Conservation (phyloP, 1,139 yeast species). For the Kazachstania sp. region DNA sequence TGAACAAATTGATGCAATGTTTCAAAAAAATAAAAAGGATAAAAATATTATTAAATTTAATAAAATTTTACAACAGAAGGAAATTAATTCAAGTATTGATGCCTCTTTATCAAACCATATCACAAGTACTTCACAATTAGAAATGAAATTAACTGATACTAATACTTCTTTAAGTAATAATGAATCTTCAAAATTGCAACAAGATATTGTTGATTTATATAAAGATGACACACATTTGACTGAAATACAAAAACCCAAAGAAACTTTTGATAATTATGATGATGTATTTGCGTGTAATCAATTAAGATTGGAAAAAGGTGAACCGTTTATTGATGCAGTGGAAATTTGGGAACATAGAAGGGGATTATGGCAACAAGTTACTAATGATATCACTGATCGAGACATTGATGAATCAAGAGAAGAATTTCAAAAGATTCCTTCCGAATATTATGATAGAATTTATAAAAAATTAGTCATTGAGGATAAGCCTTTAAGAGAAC, state of each 20-base stretch:
- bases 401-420: constrained; percentile 11
- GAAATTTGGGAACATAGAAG: constrained; percentile 55
- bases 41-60: background rate
- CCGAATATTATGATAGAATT: constrained; percentile 45
- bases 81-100: constrained; percentile 9
- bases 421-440: constrained; percentile 25
- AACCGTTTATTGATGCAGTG: constrained; percentile 39
- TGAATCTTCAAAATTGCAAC: no score
- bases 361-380: constrained; percentile 39
- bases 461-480: constrained; percentile 52
- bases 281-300: constrained; percentile 27
- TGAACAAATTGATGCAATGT: constrained; percentile 19
- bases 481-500: constrained; percentile 46
- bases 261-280: constrained; percentile 28
- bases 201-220: no score
- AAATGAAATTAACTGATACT: constrained; percentile 16
- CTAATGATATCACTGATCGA: constrained; percentile 12
- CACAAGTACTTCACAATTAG: constrained; percentile 4
- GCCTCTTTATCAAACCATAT: constrained; percentile 13
- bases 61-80: constrained; percentile 9
- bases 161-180: no score
- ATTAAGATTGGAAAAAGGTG: constrained; percentile 22
- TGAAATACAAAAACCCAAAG: constrained; percentile 17
- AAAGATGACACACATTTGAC: no score
- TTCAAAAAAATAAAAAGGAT: constrained; percentile 6